These are phyloP conservation scores for Urostyla sp. DNA, from an alignment of 73 alveolate species.

Conservation along the genomic window DNA sequence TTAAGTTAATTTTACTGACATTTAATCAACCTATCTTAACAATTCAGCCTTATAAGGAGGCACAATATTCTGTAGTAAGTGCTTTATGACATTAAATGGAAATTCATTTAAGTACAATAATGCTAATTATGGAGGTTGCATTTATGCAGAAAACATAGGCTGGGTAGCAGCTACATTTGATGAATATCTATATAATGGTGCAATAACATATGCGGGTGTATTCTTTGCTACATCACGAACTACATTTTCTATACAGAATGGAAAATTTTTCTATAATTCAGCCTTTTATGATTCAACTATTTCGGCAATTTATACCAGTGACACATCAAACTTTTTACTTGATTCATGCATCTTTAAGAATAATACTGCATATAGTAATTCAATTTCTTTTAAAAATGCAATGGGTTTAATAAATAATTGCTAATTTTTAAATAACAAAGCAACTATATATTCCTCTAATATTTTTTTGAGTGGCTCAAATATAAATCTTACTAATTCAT, in stretches of 20 bases:
- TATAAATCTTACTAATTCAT: background rate
- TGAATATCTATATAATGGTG: background rate
- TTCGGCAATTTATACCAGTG: background rate
- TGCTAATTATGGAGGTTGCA: background rate
- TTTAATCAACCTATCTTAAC: background rate
- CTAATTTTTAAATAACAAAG: background rate
- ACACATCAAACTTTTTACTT: background rate
- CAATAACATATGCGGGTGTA: background rate
- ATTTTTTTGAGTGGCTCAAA: background rate
- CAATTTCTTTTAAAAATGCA: background rate
- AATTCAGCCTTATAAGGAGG: background rate
- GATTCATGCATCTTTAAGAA: background rate
- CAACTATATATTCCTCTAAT: background rate
- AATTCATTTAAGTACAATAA: background rate
- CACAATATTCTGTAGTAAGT: background rate
- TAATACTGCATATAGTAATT: background rate
- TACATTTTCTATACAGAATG: background rate
- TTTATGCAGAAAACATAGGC: background rate
- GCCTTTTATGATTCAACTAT: background rate
- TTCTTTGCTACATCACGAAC: no score
- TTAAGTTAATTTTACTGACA: background rate
- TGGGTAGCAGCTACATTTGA: background rate
- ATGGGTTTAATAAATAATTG: background rate
- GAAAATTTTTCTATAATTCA: background rate
- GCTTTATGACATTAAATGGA: background rate